Evolutionary conservation across 2,329 filamentous ascomycete species (phyloP).

Genomic region (Fusarium nanum): DNA sequence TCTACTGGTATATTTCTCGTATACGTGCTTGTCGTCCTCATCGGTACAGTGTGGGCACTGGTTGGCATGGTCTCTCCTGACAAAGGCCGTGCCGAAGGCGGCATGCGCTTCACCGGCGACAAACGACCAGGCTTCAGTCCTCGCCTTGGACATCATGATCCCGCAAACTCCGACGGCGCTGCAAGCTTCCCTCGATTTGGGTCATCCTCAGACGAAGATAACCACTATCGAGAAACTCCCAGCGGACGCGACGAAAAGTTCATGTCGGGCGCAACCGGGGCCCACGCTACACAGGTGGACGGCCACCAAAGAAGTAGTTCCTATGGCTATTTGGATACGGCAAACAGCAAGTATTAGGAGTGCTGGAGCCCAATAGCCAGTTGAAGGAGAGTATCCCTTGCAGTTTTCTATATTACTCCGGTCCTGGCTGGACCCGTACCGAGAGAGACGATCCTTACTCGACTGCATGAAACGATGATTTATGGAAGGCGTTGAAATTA

Average conservation of each 20-base stretch:
- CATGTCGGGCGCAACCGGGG: conserved; percentile 42
- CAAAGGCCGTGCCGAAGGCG: conserved; percentile 66
- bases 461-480: conserved; percentile 41
- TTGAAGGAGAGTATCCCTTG: conserved; percentile 21
- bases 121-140: conserved; percentile 47
- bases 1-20: conserved; percentile 78
- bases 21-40: conserved; percentile 81
- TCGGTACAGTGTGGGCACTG: conserved; percentile 76
- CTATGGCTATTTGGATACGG: conserved; percentile 51
- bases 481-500: conserved; percentile 30
- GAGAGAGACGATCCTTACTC: conserved; percentile 40
- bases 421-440: conserved; percentile 45
- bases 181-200: conserved; percentile 46
- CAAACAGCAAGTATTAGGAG: conserved; percentile 43
- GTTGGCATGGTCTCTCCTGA: conserved; percentile 70
- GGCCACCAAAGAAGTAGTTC: conserved; percentile 52
- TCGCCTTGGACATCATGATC: conserved; percentile 39
- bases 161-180: conserved; percentile 30
- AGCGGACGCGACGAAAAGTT: conserved; percentile 47
- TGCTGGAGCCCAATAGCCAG: conserved; percentile 32
- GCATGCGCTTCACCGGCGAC: conserved; percentile 54
- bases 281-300: conserved; percentile 43
- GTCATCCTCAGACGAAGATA: conserved; percentile 42
- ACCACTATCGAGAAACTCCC: conserved; percentile 24
- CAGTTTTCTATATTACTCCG: conserved; percentile 41